Percentiles rank a stretch among this genome's conserved stretches.
These are phyloP conservation scores for Colletotrichum somersetense DNA, from an alignment of 2,329 filamentous ascomycete species.

Conservation along the genomic window DNA sequence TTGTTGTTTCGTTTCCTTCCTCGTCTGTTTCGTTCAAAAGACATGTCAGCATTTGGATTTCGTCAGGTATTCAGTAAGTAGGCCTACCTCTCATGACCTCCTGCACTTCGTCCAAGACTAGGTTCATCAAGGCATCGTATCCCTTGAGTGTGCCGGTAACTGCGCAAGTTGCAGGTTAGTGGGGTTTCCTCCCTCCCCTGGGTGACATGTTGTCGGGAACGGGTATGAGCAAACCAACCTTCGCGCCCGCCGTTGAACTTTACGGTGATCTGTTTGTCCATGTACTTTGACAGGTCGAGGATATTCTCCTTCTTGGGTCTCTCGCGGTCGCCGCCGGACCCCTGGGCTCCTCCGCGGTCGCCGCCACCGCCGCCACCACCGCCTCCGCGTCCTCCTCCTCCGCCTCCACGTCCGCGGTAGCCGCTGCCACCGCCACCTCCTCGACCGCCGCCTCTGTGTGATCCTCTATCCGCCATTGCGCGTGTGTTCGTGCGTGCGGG, in stretches of 20 bases:
- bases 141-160: slow-evolving; percentile 92
- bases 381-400: slow-evolving; percentile 58
- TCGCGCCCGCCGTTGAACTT: slow-evolving; percentile 97
- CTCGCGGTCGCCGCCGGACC: slow-evolving; percentile 64
- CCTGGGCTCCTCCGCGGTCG: slow-evolving; percentile 52
- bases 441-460: slow-evolving; percentile 60
- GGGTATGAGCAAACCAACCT: slow-evolving; percentile 64
- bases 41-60: neutral
- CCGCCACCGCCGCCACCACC: slow-evolving; percentile 56
- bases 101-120: slow-evolving; percentile 94
- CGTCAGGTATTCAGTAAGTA: neutral
- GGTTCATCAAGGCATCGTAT: slow-evolving; percentile 97
- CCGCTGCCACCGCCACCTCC: slow-evolving; percentile 60
- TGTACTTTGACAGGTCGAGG: slow-evolving; percentile 92
- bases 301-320: slow-evolving; percentile 99
- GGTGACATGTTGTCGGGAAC: neutral
- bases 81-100: slow-evolving; percentile 85
- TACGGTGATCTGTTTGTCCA: slow-evolving; percentile 95
- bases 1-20: slow-evolving; percentile 86
- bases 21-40: slow-evolving; percentile 73
- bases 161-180: slow-evolving; percentile 52
- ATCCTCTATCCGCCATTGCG: slow-evolving; percentile 64
- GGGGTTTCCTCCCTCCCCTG: neutral
- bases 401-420: slow-evolving; percentile 60
- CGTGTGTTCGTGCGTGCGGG: neutral